Evolutionary conservation across 257 asterid genomes (phyloP), one percentile per base, ranked within the genome.

Genomic region (Cinchona pubescens): DNA sequence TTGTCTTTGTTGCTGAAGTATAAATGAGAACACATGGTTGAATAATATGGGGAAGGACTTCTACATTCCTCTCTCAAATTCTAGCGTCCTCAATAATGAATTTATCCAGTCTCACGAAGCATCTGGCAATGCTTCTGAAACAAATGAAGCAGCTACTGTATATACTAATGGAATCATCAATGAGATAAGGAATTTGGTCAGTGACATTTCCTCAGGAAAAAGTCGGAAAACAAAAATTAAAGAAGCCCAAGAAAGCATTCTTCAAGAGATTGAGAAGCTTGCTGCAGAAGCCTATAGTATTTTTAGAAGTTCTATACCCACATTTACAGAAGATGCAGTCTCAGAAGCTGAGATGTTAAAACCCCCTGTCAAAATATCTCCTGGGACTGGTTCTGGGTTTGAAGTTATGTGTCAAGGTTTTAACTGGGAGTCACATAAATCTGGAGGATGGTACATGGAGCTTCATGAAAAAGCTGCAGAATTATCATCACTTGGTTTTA

Each of bases 201-300:
- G 79, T 79, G 96, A 70, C 78, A 91, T 91, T 79, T 87, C 97
- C 83, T 86, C 90, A 25, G 90, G 80, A 79, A 92, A 87, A 88
- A 76, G 80, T 73, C 79, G 73, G 67, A 87, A 82, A 78, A 82
- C 95, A 37, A 86, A 89, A 86, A 85, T 79, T 80, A 89, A 71
- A 82, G 87, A 84, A 80, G 88, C 86, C 43, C 98, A 88, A 78
- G 97, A 92, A 76, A 82, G 65, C 88, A 92, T 95, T 84, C 99
- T 95, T 85, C 98, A 88, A 73, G 99, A 92, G 83, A 95, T 95
- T 42, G 99, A 92, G 91, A 95, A 95, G 89, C 97, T 95, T 34
- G 99, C 98, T 59, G 99, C 97, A 63, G 99, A 95, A 85, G 99
- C 99, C 73, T 95, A 95, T 67, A 82, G 98, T 79, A 87, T 95